Base-by-base conservation (phyloP, 164 flowering plant genomes). In the Nelumbo lutea region DNA sequence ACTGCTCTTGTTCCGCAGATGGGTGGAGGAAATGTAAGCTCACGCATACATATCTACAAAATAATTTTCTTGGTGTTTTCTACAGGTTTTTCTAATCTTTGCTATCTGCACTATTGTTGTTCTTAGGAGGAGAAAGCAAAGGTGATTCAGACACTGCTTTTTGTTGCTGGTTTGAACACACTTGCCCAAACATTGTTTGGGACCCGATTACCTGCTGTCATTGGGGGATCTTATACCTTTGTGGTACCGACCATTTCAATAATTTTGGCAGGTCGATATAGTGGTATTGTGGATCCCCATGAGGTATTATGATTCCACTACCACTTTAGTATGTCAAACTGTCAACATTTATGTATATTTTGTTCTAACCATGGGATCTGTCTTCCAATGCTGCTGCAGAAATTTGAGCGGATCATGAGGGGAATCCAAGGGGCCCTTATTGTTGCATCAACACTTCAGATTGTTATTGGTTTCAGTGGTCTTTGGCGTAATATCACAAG, bases 401-500 rank as follows among this genome's bases (percentile, higher is more conserved):
- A 83, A 84, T 93, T 93, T 69, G 81, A 79, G 84, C 82, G 71
- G 78, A 89, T 84, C 61, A 90, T 93, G 94, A 79, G 94, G 48
- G 96, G 91, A 66, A 91, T 75, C 62, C 98, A 93, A 76, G 98
- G 98, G 3, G 90, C 98, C 27, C 85, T 93, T 45, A 91, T 93
- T 61, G 88, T 93, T 63, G 89, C 98, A 47, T 93, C 98, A 48
- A 85, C 86, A 61, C 88, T 93, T 64, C 98, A 93, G 69, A 89
- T 89, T 73, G 79, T 93, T 41, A 0, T 93, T 56, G 98, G 98
- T 39, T 93, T 93, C 74, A 93, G 97, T 74, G 98, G 98, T 68
- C 94, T 93, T 64, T 93, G 97, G 97, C 86, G 98, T 11, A 88
- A 91, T 77, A 85, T 93, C 15, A 77, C 88, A 42, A 91, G 98